phyloP scores from a whole-genome alignment of 352 stramenopile species.

The Albugo laibachii region DNA sequence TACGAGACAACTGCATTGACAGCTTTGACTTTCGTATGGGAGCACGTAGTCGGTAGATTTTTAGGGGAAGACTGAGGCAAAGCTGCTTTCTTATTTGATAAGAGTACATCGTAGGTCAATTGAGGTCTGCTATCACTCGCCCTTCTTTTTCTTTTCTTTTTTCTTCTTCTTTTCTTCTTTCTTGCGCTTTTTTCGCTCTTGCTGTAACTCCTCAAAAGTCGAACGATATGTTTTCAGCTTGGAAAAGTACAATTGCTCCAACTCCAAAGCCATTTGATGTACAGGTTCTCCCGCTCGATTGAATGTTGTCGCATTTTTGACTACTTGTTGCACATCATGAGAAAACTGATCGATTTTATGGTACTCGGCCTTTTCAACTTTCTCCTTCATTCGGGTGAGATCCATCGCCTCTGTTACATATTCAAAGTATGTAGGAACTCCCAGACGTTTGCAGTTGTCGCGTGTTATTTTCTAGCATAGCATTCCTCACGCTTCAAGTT shows the following conservation, averaged over 20 bases:
- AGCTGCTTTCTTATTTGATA: too few relatives aligned
- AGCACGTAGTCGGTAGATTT: too few relatives aligned
- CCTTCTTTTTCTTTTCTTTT: constrained; percentile 78
- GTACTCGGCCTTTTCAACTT: constrained; percentile 58
- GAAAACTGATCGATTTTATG: constrained; percentile 57
- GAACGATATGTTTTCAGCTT: constrained; percentile 41
- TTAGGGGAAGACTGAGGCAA: too few relatives aligned
- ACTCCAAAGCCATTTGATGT: constrained; percentile 64
- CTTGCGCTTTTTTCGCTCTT: constrained; percentile 74
- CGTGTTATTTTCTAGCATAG: constrained; percentile 49
- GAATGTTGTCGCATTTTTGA: constrained; percentile 67
- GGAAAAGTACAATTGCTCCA: constrained; percentile 51
- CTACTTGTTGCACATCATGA: constrained; percentile 57
- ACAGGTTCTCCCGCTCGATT: constrained; percentile 65
- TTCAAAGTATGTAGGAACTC: constrained; percentile 75
- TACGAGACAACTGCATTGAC: too few relatives aligned
- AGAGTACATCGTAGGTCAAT: too few relatives aligned
- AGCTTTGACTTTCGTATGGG: too few relatives aligned
- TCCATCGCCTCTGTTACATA: constrained; percentile 68
- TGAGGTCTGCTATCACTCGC: too few relatives aligned
- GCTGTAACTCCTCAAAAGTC: constrained; percentile 58
- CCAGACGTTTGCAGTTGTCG: constrained; percentile 67
- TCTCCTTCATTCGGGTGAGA: constrained; percentile 66
- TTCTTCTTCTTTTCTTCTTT: constrained; percentile 83
- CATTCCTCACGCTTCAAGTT: not conserved